phyloP scores from a whole-genome alignment of 768 basidiomycete species.

The Collybia nuda region DNA sequence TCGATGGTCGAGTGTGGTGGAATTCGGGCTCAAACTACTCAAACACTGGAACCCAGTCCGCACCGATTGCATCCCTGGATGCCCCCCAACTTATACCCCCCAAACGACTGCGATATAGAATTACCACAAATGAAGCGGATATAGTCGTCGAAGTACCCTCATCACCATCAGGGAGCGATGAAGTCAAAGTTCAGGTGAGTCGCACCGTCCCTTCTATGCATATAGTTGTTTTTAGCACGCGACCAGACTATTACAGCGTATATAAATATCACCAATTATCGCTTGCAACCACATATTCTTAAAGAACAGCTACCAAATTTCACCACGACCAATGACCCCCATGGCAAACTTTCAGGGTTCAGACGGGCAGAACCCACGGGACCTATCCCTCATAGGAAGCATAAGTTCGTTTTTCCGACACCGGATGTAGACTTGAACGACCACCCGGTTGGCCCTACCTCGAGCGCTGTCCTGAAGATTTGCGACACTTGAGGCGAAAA shows the following conservation, averaged over 20 bases:
- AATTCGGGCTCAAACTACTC: too few relatives aligned
- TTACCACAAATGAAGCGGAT: background rate
- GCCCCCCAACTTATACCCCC: background rate
- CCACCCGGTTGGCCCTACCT: too few relatives aligned
- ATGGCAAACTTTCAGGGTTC: too few relatives aligned
- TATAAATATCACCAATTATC: too few relatives aligned
- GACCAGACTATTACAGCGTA: too few relatives aligned
- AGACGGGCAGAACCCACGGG: too few relatives aligned
- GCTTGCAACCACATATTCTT: conserved; percentile 17
- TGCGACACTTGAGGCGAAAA: conserved; percentile 24
- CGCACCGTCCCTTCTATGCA: background rate
- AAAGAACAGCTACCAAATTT: conserved; percentile 18
- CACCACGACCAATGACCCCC: conserved; percentile 21
- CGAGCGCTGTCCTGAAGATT: conserved; percentile 23
- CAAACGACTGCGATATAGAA: too few relatives aligned
- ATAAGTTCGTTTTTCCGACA: too few relatives aligned
- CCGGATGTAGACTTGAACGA: too few relatives aligned
- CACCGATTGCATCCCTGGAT: background rate
- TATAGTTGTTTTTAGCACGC: too few relatives aligned
- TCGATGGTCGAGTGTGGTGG: background rate
- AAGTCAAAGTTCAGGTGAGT: background rate
- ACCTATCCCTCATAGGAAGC: too few relatives aligned
- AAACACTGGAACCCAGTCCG: conserved; percentile 1
- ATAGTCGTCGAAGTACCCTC: background rate
- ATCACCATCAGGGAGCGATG: background rate